phyloP scores from a whole-genome alignment of 306 rosid species.

The Myrica gale region DNA sequence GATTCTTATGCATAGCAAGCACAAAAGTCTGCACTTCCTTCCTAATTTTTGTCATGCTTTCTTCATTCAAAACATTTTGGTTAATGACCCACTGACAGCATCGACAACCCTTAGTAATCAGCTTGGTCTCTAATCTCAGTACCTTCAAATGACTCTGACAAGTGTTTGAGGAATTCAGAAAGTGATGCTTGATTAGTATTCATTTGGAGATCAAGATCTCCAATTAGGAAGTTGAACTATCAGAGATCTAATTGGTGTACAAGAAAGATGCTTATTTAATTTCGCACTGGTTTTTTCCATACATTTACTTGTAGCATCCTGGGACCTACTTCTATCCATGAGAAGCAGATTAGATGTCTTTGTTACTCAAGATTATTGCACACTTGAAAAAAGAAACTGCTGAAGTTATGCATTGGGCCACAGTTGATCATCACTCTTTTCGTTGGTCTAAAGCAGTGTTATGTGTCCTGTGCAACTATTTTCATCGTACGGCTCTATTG shows the following conservation, averaged over 20 bases:
- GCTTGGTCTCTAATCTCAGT: neutral
- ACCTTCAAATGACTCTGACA: neutral
- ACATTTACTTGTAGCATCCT: neutral
- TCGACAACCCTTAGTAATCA: slow-evolving; percentile 13
- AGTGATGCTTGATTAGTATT: neutral
- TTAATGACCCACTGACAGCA: neutral
- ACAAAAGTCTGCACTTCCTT: neutral
- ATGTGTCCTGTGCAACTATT: neutral
- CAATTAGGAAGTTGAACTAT: neutral
- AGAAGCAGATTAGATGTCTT: neutral
- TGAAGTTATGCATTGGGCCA: neutral
- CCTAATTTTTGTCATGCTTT: slow-evolving; percentile 5
- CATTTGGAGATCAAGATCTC: neutral
- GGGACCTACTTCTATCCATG: neutral
- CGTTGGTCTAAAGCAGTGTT: neutral
- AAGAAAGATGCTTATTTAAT: neutral
- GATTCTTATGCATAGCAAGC: slow-evolving; percentile 15
- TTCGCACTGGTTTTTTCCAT: neutral
- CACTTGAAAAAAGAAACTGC: neutral
- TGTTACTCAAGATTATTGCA: neutral
- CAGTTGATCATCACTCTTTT: neutral
- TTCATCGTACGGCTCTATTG: neutral
- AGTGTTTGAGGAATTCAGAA: neutral
- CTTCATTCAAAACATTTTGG: neutral
- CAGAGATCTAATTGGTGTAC: neutral